Percentiles rank a stretch among this genome's conserved stretches.
Evolutionary conservation across 768 basidiomycete genomes (phyloP).

Genomic region (Hypholoma sublateritium): DNA sequence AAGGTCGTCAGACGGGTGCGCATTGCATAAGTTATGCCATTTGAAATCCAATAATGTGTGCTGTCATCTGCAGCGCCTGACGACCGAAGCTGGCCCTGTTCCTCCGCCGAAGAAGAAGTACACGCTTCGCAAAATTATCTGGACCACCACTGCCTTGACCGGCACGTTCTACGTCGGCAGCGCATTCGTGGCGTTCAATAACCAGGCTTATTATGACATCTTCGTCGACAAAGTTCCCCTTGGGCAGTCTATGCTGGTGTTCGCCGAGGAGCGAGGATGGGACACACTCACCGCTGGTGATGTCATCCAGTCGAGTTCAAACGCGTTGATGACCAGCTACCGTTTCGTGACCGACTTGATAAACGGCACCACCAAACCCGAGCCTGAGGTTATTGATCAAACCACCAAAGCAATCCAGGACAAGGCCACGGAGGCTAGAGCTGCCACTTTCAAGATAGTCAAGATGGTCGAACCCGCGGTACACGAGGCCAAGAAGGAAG

Average conservation of each 20-base stretch:
- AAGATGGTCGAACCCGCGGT: slow-evolving; percentile 43
- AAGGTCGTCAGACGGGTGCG: slow-evolving; percentile 63
- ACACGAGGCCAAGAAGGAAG: slow-evolving; percentile 47
- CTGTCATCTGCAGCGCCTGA: slow-evolving; percentile 48
- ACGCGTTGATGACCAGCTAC: slow-evolving; percentile 47
- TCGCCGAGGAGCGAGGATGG: slow-evolving; percentile 78
- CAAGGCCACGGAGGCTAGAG: slow-evolving; percentile 39
- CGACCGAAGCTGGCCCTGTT: slow-evolving; percentile 49
- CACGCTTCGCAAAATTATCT: slow-evolving; percentile 58
- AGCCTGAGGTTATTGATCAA: slow-evolving; percentile 32
- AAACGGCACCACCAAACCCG: slow-evolving; percentile 36
- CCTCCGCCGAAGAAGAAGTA: slow-evolving; percentile 46
- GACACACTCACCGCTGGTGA: slow-evolving; percentile 68
- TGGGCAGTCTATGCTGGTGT: slow-evolving; percentile 75
- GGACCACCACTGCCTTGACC: slow-evolving; percentile 65
- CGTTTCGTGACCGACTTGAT: slow-evolving; percentile 51
- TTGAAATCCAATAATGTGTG: slow-evolving; percentile 6
- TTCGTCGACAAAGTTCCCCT: slow-evolving; percentile 82
- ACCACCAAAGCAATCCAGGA: slow-evolving; percentile 31
- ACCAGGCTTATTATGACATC: slow-evolving; percentile 80
- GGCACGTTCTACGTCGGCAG: slow-evolving; percentile 84
- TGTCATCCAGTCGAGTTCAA: slow-evolving; percentile 52
- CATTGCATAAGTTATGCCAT: slow-evolving; percentile 9
- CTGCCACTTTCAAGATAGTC: slow-evolving; percentile 34
- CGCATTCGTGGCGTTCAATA: slow-evolving; percentile 75